Evolutionary conservation across 1,284 basidiomycete genomes (phyloP).

Genomic region (Takashimella tepidaria): DNA sequence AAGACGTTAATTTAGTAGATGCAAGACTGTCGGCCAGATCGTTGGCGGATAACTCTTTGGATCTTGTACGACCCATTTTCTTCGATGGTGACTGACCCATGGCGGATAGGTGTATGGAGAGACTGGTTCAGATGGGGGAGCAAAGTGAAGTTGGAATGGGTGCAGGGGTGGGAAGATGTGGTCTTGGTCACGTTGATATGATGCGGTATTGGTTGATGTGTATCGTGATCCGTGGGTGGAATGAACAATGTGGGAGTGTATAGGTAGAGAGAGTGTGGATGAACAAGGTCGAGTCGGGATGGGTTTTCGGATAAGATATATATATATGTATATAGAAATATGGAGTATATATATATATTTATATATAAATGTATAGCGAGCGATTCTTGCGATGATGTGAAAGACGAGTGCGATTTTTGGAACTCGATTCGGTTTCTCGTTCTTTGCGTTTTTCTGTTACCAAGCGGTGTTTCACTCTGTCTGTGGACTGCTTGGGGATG

Average conservation of each 20-base stretch:
- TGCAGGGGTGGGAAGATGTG: background rate
- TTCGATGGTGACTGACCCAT: slow-evolving; percentile 49
- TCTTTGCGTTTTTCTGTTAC: too few species aligned
- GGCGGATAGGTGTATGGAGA: slow-evolving; percentile 8
- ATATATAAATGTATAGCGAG: background rate
- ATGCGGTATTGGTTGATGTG: background rate
- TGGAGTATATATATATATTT: too few species aligned
- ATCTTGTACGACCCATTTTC: slow-evolving; percentile 49
- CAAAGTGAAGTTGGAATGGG: background rate
- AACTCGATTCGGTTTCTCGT: too few species aligned
- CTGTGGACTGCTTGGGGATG: too few species aligned
- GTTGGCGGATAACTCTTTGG: slow-evolving; percentile 45
- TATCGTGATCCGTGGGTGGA: too few species aligned
- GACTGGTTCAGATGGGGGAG: background rate
- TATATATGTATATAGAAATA: too few species aligned
- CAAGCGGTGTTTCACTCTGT: too few species aligned
- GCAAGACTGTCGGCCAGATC: slow-evolving; percentile 42
- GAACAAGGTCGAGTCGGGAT: too few species aligned
- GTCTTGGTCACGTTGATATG: background rate
- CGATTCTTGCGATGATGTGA: background rate
- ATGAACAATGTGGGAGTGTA: too few species aligned
- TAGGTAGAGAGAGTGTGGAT: too few species aligned
- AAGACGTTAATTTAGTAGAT: slow-evolving; percentile 26
- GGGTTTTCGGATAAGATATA: too few species aligned
- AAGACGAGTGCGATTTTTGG: too few species aligned